These are phyloP conservation scores for Curvularia sp. DNA, from an alignment of 2,329 filamentous ascomycete genomes.

Conservation along the genomic window DNA sequence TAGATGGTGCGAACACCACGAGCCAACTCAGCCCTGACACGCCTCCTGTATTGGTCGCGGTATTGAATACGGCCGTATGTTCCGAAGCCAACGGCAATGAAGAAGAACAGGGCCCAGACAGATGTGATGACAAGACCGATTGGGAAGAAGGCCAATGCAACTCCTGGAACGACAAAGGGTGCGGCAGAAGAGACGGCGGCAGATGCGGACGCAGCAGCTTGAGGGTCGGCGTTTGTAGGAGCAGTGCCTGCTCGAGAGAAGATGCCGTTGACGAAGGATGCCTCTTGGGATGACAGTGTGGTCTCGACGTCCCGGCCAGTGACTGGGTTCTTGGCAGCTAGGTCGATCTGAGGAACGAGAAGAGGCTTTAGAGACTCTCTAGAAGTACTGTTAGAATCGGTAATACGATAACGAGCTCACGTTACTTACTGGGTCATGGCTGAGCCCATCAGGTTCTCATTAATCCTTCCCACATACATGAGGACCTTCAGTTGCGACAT, in stretches of 20 bases:
- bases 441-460: constrained; percentile 61
- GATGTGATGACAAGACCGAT: constrained; percentile 71
- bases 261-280: constrained; percentile 73
- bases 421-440: constrained; percentile 67
- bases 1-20: constrained; percentile 47
- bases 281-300: constrained; percentile 72
- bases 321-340: constrained; percentile 62
- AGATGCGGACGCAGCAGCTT: constrained; percentile 49
- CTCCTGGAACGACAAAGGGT: constrained; percentile 73
- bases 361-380: constrained; percentile 67
- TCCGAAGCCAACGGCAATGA: constrained; percentile 65
- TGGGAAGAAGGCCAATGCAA: constrained; percentile 72
- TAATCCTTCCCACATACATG: constrained; percentile 73
- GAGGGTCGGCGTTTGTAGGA: constrained; percentile 57
- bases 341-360: constrained; percentile 71
- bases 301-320: constrained; percentile 63
- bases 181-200: constrained; percentile 50
- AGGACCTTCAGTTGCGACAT: constrained; percentile 64
- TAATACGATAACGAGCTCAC: background rate
- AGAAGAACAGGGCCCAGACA: constrained; percentile 64
- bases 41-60: constrained; percentile 66
- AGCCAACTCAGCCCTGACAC: constrained; percentile 53
- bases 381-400: constrained; percentile 20
- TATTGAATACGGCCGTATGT: constrained; percentile 72
- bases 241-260: constrained; percentile 64